Evolutionary conservation across 2,329 filamentous ascomycete species (phyloP), one percentile per base, ranked within the genome.

Genomic region (Dactylellina sp.): DNA sequence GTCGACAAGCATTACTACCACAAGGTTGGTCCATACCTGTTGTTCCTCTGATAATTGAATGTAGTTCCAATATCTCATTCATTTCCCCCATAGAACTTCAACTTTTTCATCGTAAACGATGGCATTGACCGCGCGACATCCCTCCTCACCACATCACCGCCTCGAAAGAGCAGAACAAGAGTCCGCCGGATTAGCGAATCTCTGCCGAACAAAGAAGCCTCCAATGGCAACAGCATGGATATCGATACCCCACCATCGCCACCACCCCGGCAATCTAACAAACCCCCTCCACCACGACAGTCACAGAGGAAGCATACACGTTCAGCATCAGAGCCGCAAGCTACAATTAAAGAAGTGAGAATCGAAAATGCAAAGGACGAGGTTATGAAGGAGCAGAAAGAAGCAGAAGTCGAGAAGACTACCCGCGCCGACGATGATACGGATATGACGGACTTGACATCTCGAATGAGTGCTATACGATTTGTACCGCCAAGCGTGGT

Each of bases 1-100:
- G 37, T 74, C 20, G 70, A 66, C 50, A 74, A 74, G 49, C 70
- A 74, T 22, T 65, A 74, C 14, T 74, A 74, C 25, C 70, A 60
- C 12, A 53, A 65, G 57, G 65, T 63, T 24, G 5, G n/a, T 59
- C 2, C 14, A 20, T 35, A 14, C 6, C 12, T 22, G n/a, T 47
- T 24, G 16, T 20, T n/a, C 18, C 14, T 14, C 16, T 35, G 18
- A 2, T n/a, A 22, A 47, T 20, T 47, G 7, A 22, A 6, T 20
- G 18, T 47, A 9, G n/a, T n/a, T n/a, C n/a, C n/a, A n/a, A n/a
- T n/a, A n/a, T n/a, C n/a, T n/a, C n/a, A n/a, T n/a, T n/a, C n/a
- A n/a, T n/a, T n/a, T n/a, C n/a, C n/a, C n/a, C n/a, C n/a, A 18
- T 47, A 71, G 53, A 62, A 61, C 62, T 74, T 74, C 55, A 74